Conservation (phyloP, 2,329 filamentous ascomycete species). For the Mycosphaerella sp. region DNA sequence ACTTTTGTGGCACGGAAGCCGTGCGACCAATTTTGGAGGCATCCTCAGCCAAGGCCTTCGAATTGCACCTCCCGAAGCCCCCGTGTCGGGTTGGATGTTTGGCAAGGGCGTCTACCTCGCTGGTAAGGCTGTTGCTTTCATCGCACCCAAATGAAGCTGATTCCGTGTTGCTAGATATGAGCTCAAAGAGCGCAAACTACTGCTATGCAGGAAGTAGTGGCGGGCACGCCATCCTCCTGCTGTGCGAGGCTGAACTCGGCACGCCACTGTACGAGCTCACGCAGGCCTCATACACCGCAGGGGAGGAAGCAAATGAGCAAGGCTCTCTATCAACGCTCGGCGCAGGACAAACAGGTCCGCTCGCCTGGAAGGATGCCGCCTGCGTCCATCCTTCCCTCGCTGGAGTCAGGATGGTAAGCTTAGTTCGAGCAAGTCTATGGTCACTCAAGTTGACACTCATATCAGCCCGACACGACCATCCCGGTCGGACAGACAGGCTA, state of each 20-base stretch:
- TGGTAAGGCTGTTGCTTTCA: constrained; percentile 52
- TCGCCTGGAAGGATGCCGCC: constrained; percentile 67
- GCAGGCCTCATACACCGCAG: constrained; percentile 55
- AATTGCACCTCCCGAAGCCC: constrained; percentile 82
- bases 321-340: constrained; percentile 65
- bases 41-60: constrained; percentile 81
- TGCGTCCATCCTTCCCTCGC: constrained; percentile 58
- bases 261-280: constrained; percentile 62
- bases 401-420: constrained; percentile 63
- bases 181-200: constrained; percentile 74
- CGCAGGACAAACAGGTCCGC: constrained; percentile 57
- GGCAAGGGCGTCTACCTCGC: constrained; percentile 85
- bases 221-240: constrained; percentile 65
- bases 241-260: constrained; percentile 80
- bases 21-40: constrained; percentile 76
- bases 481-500: constrained; percentile 16
- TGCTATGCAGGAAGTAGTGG: constrained; percentile 46
- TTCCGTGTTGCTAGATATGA: constrained; percentile 52
- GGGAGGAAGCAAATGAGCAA: constrained; percentile 52
- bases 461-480: constrained; percentile 23
- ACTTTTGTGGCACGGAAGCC: constrained; percentile 82
- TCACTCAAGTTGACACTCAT: background rate
- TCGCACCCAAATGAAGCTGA: background rate
- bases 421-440: background rate
- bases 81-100: constrained; percentile 57